A percentile compares a stretch with the other conserved stretches of the same genome.
Conservation (phyloP, 2,329 filamentous ascomycete species). For the Aureobasidium sp. region DNA sequence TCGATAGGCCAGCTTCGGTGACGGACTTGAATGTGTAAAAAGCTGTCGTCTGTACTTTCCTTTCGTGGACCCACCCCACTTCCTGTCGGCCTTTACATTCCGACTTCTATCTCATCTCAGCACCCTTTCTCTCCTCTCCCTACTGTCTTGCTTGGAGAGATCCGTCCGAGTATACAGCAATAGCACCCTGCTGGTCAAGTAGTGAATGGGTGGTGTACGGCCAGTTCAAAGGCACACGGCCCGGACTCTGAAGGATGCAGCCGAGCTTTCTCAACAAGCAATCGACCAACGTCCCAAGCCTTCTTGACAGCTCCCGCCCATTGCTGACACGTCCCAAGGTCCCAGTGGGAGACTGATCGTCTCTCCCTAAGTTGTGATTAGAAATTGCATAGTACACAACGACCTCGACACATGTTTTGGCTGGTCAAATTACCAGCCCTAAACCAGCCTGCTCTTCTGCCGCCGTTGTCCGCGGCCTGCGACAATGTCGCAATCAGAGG, state of each 20-base stretch:
- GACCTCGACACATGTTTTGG: background rate
- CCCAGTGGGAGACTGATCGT: no score
- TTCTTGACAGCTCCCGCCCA: background rate
- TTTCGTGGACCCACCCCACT: background rate
- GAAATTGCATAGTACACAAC: background rate
- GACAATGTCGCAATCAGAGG: background rate
- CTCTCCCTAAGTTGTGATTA: no score
- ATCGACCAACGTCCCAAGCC: background rate
- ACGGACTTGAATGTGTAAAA: constrained; percentile 8
- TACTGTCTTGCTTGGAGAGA: background rate
- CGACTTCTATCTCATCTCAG: background rate
- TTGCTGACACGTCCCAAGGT: no score
- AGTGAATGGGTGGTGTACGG: no score
- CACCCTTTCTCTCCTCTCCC: background rate
- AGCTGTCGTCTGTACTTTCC: constrained; percentile 8
- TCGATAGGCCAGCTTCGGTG: constrained; percentile 13
- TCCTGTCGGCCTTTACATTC: background rate
- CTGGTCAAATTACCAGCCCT: background rate
- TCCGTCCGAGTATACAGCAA: no score
- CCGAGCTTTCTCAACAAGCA: background rate
- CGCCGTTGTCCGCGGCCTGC: background rate
- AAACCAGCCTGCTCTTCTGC: background rate
- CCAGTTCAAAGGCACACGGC: no score
- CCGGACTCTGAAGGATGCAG: background rate
- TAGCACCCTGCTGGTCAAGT: no score